These are phyloP conservation scores for Apiotrichum gracile DNA, from an alignment of 1,284 basidiomycete species.

Conservation along the genomic window DNA sequence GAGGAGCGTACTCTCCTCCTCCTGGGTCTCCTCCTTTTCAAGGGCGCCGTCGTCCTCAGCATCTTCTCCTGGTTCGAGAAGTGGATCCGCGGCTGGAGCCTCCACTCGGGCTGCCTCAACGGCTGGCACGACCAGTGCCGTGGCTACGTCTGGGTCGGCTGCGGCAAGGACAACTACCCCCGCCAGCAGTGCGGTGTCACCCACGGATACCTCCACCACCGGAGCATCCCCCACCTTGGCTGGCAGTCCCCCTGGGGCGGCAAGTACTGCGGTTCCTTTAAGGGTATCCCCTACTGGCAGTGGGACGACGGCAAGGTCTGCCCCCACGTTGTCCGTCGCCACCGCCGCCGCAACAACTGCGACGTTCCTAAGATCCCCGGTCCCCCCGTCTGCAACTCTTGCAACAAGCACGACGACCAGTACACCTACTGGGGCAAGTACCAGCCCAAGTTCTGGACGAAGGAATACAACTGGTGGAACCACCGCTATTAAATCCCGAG, in stretches of 20 bases:
- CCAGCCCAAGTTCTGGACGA: background rate
- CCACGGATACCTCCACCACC: background rate
- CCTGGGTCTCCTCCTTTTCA: background rate
- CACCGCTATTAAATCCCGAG: background rate
- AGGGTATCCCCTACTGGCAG: background rate
- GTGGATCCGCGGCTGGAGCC: too few relatives aligned
- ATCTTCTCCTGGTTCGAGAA: background rate
- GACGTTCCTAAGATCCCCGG: background rate
- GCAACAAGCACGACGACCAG: background rate
- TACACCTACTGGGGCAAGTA: background rate
- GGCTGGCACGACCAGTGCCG: background rate
- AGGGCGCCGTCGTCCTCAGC: background rate
- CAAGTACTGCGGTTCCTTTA: background rate
- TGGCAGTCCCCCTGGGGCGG: background rate
- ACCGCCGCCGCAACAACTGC: background rate
- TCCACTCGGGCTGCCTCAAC: background rate
- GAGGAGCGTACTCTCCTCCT: background rate
- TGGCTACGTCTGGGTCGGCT: background rate
- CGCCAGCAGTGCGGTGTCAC: background rate
- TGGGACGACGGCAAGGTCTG: background rate
- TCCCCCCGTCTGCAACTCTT: background rate
- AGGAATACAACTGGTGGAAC: background rate
- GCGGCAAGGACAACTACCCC: background rate
- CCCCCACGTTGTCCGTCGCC: background rate
- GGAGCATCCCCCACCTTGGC: background rate